Base-by-base conservation (phyloP, 2,329 filamentous ascomycete genomes). In the Trichophyton rubrum region DNA sequence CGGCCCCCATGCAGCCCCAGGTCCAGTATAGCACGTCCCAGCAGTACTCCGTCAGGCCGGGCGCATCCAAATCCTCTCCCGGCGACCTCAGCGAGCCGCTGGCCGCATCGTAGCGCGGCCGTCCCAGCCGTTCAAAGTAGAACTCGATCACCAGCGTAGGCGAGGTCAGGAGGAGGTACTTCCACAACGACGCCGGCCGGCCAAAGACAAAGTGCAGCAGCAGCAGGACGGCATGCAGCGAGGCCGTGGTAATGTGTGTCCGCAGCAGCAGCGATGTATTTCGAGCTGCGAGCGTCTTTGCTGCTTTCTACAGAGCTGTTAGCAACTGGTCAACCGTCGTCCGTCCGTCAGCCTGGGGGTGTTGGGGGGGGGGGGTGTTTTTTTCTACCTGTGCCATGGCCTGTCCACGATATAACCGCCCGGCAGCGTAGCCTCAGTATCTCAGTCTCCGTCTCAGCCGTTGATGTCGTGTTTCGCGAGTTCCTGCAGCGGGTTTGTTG, bases 11-110 rank as follows among this genome's bases (percentile, higher is more conserved):
- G 59, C 85, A 88, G 9, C 83, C 85, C 86, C 91, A 96, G 0
- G 90, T 96, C 77, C 95, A 90, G 83, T 96, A 97, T 59, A 96
- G 79, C 57, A 96, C 83, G 75, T 99, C 93, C 82, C 95, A 99
- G 87, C 97, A 89, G 79, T 95, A 97, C 76, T 96, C 93, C 9
- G 92, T 97, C 78, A 99, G 77, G 3, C 93, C 93, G 38, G 86
- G 82, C 8, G 90, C 89, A 59, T 88, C 85, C 58, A 99, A 82
- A 72, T 99, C 93, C 72, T 97, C 91, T 49, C 93, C 92, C 0
- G 89, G 79, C 35, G 81, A 84, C 71, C 83, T 85, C 63, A 97
- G 79, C n/a, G 85, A 80, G 13, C 79, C 81, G 56, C 83, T 85
- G 22, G 84, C 72, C 20, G 51, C 51, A 65, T 85, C 83, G 71